A percentile compares a stretch with the other conserved stretches of the same genome.
Conservation (phyloP, 768 basidiomycete genomes). For the Pisolithus microcarpus region DNA sequence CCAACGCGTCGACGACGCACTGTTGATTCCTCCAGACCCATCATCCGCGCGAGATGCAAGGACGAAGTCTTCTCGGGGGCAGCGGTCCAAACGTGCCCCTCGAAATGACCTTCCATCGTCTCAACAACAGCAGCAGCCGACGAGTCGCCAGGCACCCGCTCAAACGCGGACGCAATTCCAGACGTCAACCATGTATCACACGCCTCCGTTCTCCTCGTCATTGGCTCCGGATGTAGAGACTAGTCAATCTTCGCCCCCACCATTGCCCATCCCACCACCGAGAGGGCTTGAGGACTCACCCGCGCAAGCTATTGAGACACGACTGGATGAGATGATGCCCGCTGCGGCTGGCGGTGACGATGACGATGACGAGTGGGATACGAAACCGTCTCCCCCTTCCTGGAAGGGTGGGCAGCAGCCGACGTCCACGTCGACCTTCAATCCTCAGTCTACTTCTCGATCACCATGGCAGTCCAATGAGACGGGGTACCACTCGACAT, state of each 20-base stretch:
- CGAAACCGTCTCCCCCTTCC: neutral
- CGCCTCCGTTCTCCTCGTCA: slow-evolving; percentile 18
- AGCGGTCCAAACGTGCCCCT: slow-evolving; percentile 11
- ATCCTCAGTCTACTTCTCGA: neutral
- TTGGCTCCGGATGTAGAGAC: slow-evolving; percentile 9
- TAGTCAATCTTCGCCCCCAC: slow-evolving; percentile 22
- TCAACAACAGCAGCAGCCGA: slow-evolving; percentile 11
- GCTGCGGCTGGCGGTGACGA: slow-evolving; percentile 11
- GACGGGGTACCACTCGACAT: neutral
- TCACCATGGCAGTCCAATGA: neutral
- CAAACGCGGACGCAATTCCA: neutral
- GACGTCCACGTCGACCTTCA: neutral
- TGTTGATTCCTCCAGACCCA: slow-evolving; percentile 24
- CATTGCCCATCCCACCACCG: slow-evolving; percentile 24
- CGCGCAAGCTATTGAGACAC: slow-evolving; percentile 16
- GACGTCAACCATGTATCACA: slow-evolving; percentile 18
- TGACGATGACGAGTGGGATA: neutral
- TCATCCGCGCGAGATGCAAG: slow-evolving; percentile 20
- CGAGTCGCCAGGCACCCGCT: neutral
- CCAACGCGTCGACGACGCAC: slow-evolving; percentile 13
- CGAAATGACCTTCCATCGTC: slow-evolving; percentile 5
- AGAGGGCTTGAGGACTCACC: slow-evolving; percentile 14
- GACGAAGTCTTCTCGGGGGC: slow-evolving; percentile 18
- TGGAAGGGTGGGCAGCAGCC: neutral
- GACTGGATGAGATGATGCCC: slow-evolving; percentile 21